Evolutionary conservation across 768 basidiomycete genomes (phyloP).

Genomic region (Amanita jacksonii): DNA sequence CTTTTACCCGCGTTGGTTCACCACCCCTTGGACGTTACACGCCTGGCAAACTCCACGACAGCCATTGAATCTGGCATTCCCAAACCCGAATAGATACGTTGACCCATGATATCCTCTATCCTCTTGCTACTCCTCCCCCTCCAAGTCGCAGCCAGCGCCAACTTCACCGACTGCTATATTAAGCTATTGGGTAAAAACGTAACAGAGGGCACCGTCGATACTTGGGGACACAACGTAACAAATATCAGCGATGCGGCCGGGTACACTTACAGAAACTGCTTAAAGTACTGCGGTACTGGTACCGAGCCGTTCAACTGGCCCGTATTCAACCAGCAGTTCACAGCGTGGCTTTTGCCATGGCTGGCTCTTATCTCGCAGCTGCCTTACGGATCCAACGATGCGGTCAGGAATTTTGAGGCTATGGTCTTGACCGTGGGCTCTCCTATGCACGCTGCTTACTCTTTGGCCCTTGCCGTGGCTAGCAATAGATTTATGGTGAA

Average conservation of each 20-base stretch:
- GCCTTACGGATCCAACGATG: conserved; percentile 32
- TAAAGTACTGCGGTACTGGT: conserved; percentile 17
- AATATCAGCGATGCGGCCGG: conserved; percentile 14
- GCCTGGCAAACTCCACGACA: too few relatives aligned
- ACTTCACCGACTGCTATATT: too few relatives aligned
- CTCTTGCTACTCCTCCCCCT: too few relatives aligned
- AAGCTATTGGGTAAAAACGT: too few relatives aligned
- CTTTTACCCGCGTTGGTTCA: too few relatives aligned
- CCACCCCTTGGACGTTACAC: too few relatives aligned
- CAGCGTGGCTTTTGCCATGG: conserved; percentile 38
- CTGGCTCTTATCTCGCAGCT: conserved; percentile 38
- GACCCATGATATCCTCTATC: too few relatives aligned
- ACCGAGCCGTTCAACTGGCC: conserved; percentile 22
- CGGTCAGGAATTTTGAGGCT: conserved; percentile 30
- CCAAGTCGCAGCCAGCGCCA: too few relatives aligned
- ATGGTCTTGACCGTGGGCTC: conserved; percentile 34
- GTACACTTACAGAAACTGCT: conserved; percentile 23
- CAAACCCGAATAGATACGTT: too few relatives aligned
- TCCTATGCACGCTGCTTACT: conserved; percentile 35
- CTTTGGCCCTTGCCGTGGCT: conserved; percentile 31
- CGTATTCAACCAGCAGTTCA: conserved; percentile 28
- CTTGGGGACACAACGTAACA: too few relatives aligned
- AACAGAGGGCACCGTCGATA: not conserved
- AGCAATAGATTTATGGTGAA: conserved; percentile 31
- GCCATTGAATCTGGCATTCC: too few relatives aligned